These are phyloP conservation scores for Aspergillus neoniger DNA, from an alignment of 2,329 filamentous ascomycete species.

Conservation along the genomic window DNA sequence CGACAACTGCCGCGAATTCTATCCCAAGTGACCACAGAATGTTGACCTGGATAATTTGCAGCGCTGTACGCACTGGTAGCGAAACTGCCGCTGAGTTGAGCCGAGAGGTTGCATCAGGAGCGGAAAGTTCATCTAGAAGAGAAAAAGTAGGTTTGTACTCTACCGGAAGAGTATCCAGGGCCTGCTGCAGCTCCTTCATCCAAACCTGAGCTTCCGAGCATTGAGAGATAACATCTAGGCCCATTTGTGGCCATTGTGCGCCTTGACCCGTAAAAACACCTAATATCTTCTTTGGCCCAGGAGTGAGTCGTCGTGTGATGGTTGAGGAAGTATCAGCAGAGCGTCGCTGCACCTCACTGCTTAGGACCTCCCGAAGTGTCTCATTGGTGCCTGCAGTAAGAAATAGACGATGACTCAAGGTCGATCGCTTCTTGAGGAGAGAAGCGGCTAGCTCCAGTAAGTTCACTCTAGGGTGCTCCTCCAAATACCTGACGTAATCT, in stretches of 20 bases:
- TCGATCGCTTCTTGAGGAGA: background rate
- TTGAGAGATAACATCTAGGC: background rate
- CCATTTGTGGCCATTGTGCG: slow-evolving; percentile 27
- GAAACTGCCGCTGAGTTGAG: slow-evolving; percentile 2
- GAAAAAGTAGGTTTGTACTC: slow-evolving; percentile 10
- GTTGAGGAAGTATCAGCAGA: background rate
- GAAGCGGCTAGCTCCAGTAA: background rate
- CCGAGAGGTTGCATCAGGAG: slow-evolving; percentile 2
- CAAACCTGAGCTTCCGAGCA: background rate
- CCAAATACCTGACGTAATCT: slow-evolving; percentile 7
- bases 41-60: slow-evolving; percentile 6
- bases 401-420: background rate
- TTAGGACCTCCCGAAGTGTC: background rate
- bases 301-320: background rate
- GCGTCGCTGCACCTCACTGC: background rate
- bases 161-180: slow-evolving; percentile 5
- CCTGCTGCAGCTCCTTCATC: slow-evolving; percentile 8
- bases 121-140: slow-evolving; percentile 8
- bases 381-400: background rate
- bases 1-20: slow-evolving; percentile 21
- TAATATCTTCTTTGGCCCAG: slow-evolving; percentile 13
- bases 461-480: background rate
- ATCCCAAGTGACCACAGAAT: slow-evolving; percentile 9
- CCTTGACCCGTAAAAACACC: slow-evolving; percentile 26
- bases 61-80: slow-evolving; percentile 5